Evolutionary conservation across 306 rosid genomes (phyloP).

Genomic region (Argentina anserina): DNA sequence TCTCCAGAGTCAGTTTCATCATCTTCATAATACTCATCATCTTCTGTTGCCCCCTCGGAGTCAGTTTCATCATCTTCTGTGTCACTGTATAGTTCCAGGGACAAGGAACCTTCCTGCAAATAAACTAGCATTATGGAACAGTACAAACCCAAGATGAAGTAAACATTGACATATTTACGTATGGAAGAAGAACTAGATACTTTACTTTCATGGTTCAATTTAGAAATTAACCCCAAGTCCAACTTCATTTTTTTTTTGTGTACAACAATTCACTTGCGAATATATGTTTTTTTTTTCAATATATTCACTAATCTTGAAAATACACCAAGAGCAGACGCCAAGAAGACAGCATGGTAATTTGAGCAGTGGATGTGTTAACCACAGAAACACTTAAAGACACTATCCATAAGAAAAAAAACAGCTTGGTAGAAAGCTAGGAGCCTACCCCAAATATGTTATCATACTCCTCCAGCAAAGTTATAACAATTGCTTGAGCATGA

Average conservation of each 20-base stretch:
- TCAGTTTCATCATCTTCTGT: slow-evolving; percentile 76
- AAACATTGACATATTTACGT: not conserved
- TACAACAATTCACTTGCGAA: not conserved
- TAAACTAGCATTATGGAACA: slow-evolving; percentile 33
- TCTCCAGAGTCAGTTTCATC: slow-evolving; percentile 56
- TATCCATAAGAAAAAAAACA: slow-evolving; percentile 8
- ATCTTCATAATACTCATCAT: slow-evolving; percentile 70
- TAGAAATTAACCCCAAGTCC: not conserved
- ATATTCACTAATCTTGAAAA: not conserved
- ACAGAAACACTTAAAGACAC: slow-evolving; percentile 3
- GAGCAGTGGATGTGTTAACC: slow-evolving; percentile 14
- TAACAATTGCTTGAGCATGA: slow-evolving; percentile 92
- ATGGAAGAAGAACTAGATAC: not conserved
- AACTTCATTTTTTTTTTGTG: not conserved
- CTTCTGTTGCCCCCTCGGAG: slow-evolving; percentile 74
- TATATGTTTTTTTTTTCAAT: not conserved
- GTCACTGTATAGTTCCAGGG: slow-evolving; percentile 71
- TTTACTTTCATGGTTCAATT: not conserved
- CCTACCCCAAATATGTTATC: slow-evolving; percentile 72
- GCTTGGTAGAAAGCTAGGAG: not conserved
- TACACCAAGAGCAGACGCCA: not conserved
- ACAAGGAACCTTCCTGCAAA: slow-evolving; percentile 69
- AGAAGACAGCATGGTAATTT: not conserved
- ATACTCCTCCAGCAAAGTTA: slow-evolving; percentile 85
- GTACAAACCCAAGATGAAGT: not conserved